Percentiles rank a stretch among this genome's conserved stretches.
These are phyloP conservation scores for Naganishia cerealis DNA, from an alignment of 1,284 basidiomycete genomes.

Conservation along the genomic window DNA sequence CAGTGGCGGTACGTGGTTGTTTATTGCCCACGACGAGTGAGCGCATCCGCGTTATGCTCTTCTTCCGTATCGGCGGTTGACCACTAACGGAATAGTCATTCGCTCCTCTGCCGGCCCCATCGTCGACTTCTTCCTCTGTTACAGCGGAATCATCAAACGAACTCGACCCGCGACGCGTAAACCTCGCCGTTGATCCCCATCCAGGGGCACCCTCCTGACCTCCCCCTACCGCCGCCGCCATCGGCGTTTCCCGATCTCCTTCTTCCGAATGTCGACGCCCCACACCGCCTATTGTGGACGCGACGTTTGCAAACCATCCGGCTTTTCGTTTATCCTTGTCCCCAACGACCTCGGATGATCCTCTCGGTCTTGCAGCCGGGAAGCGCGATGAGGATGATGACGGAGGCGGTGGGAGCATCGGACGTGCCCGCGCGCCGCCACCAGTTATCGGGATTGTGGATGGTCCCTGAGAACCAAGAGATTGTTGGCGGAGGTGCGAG, in stretches of 20 bases:
- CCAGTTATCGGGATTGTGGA: not conserved
- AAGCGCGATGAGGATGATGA: not conserved
- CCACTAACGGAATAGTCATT: too few relatives aligned
- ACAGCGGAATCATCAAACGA: conserved; percentile 7
- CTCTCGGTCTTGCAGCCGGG: not conserved
- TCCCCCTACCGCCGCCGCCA: not conserved
- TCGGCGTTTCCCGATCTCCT: not conserved
- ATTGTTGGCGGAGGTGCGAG: not conserved
- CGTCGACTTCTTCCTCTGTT: not conserved
- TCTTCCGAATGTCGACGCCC: conserved; percentile 7
- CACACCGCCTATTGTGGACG: not conserved
- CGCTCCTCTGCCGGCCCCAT: not conserved
- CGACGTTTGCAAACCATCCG: conserved; percentile 6
- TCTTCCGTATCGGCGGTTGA: not conserved
- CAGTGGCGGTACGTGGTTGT: not conserved
- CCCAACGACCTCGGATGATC: not conserved
- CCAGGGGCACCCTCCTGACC: not conserved
- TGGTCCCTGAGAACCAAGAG: not conserved
- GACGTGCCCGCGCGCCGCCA: not conserved
- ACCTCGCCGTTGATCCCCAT: not conserved
- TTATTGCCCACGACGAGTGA: conserved; percentile 4
- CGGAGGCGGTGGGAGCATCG: not conserved
- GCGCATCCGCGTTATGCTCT: conserved; percentile 4
- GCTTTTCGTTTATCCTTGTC: conserved; percentile 7
- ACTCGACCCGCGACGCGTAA: not conserved